Evolutionary conservation across 139 green algal genomes (phyloP).

Genomic region (Coccomyxa sp.): DNA sequence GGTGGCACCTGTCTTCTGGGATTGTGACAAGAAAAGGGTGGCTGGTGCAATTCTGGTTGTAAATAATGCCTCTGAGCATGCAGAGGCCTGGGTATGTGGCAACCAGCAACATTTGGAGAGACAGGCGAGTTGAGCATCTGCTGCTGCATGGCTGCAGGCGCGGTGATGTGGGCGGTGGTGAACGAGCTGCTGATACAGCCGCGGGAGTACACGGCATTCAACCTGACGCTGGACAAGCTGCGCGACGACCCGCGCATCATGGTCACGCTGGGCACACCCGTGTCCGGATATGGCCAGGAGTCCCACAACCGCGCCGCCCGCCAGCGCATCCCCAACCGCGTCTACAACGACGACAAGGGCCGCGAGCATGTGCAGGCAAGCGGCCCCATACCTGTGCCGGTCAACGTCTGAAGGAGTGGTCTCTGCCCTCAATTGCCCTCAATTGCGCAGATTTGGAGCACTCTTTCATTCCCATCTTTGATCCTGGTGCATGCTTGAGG

Average conservation of each 20-base stretch:
- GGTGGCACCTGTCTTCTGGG: no score
- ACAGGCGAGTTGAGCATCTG: no score
- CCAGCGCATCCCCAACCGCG: slow-evolving; percentile 85
- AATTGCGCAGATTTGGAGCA: background rate
- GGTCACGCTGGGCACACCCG: slow-evolving; percentile 39
- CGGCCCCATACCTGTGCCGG: background rate
- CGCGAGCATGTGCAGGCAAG: slow-evolving; percentile 80
- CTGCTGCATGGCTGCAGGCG: slow-evolving; percentile 8
- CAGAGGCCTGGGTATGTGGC: no score
- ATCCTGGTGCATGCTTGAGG: background rate
- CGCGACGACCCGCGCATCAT: slow-evolving; percentile 82
- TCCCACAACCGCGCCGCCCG: slow-evolving; percentile 72
- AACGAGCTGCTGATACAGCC: slow-evolving; percentile 77
- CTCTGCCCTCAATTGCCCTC: background rate
- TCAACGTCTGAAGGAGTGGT: background rate
- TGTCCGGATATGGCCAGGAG: slow-evolving; percentile 74
- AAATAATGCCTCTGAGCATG: no score
- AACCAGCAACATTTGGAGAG: no score
- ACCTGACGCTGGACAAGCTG: slow-evolving; percentile 75
- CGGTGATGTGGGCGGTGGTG: slow-evolving; percentile 47
- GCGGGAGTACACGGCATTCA: slow-evolving; percentile 85
- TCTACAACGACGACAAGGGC: slow-evolving; percentile 79
- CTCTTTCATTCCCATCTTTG: background rate
- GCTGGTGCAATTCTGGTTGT: no score
- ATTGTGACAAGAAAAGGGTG: no score